Evolutionary conservation across 2,329 filamentous ascomycete species (phyloP).

Genomic region (Metarhizium rileyi): DNA sequence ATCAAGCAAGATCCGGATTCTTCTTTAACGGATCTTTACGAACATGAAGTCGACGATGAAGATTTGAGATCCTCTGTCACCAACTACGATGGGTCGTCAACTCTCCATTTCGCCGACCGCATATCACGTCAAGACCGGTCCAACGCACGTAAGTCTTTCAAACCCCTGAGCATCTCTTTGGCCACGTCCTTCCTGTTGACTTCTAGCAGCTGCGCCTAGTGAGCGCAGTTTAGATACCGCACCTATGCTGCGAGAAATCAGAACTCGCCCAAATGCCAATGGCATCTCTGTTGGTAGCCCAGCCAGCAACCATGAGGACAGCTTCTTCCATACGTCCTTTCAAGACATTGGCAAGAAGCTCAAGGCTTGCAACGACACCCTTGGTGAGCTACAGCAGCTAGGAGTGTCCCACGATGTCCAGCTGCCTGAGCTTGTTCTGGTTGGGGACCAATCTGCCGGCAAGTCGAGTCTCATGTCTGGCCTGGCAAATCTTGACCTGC

Average conservation of each 20-base stretch:
- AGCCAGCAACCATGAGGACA: constrained; percentile 20
- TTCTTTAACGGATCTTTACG: background rate
- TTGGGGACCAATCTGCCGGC: constrained; percentile 78
- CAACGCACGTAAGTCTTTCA: constrained; percentile 27
- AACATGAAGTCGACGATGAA: background rate
- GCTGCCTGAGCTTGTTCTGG: constrained; percentile 69
- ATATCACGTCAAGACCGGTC: constrained; percentile 22
- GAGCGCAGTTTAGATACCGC: constrained; percentile 25
- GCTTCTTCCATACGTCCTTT: constrained; percentile 33
- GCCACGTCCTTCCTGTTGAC: background rate
- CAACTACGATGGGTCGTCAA: constrained; percentile 12
- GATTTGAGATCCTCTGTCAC: constrained; percentile 6
- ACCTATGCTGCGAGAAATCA: constrained; percentile 28
- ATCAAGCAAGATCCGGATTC: constrained; percentile 20
- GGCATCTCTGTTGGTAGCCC: constrained; percentile 12
- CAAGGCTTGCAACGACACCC: constrained; percentile 54
- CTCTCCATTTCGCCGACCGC: constrained; percentile 10
- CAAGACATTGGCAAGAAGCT: constrained; percentile 51
- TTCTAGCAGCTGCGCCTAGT: constrained; percentile 26
- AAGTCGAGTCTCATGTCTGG: constrained; percentile 64
- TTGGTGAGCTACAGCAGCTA: constrained; percentile 59
- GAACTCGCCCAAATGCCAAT: constrained; percentile 16
- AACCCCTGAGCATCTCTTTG: background rate
- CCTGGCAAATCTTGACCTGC: constrained; percentile 60
- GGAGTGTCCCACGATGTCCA: constrained; percentile 63